Evolutionary conservation across 192 early-diverging fungal species (phyloP).

Genomic region (Tieghemiomyces parasiticus): DNA sequence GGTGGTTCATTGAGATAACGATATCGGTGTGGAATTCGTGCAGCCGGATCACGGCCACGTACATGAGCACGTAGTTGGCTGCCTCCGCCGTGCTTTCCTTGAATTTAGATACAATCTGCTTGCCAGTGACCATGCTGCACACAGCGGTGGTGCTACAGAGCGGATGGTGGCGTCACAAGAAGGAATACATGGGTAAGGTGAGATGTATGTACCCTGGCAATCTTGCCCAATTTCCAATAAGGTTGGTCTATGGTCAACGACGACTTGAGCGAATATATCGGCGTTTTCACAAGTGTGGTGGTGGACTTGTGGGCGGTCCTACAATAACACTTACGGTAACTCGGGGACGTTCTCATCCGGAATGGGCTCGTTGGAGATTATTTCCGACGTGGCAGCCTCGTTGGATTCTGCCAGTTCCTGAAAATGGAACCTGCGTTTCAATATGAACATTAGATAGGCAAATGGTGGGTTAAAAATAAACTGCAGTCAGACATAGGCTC

Average conservation of each 20-base stretch:
- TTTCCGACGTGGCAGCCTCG: constrained; percentile 33
- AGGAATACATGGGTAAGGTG: too few relatives aligned
- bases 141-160: constrained; percentile 20
- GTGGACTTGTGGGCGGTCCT: too few relatives aligned
- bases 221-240: too few relatives aligned
- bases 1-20: constrained; percentile 61
- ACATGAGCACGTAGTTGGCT: constrained; percentile 42
- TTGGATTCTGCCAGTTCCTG: constrained; percentile 64
- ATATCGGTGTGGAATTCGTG: constrained; percentile 54
- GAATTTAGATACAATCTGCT: constrained; percentile 66
- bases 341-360: constrained; percentile 24
- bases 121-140: constrained; percentile 39
- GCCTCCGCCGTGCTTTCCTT: constrained; percentile 40
- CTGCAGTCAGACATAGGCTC: too few relatives aligned
- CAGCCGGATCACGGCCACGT: constrained; percentile 58
- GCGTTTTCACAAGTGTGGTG: too few relatives aligned
- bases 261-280: too few relatives aligned
- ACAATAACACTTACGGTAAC: constrained; percentile 46
- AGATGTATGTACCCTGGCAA: too few relatives aligned
- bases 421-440: constrained; percentile 70
- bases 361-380: constrained; percentile 24
- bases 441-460: too few relatives aligned
- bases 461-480: too few relatives aligned
- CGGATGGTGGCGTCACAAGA: not conserved
- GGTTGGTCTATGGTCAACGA: too few relatives aligned